A percentile compares a stretch with the other conserved stretches of the same genome.
Conservation (phyloP, 2,329 filamentous ascomycete species). For the Talaromyces sp. region DNA sequence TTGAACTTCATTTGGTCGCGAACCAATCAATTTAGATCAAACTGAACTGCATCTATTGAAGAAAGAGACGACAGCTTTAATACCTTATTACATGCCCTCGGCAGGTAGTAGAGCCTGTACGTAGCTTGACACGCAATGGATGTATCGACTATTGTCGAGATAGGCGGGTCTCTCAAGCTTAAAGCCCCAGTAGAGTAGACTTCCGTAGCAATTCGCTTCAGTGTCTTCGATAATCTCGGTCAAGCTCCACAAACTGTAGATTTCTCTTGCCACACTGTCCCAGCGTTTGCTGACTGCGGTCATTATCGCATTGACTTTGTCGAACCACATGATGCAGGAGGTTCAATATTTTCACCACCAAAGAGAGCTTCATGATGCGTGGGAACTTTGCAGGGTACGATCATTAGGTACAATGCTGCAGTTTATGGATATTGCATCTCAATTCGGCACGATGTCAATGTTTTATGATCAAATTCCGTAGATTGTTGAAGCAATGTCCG, state of each 20-base stretch:
- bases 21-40: not conserved
- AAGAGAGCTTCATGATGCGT: not conserved
- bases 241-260: not conserved
- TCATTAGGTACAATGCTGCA: not conserved
- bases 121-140: not conserved
- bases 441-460: not conserved
- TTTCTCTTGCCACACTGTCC: not conserved
- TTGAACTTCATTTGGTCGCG: not conserved
- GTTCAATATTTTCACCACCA: not conserved
- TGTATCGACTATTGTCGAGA: not conserved
- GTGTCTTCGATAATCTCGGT: not conserved
- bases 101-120: not conserved
- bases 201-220: not conserved
- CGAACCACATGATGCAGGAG: not conserved
- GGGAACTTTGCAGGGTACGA: not conserved
- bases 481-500: not conserved
- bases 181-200: too few species aligned
- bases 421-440: not conserved
- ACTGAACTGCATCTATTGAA: not conserved
- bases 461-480: not conserved
- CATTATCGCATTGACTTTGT: not conserved
- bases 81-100: not conserved
- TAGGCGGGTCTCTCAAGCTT: not conserved
- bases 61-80: not conserved
- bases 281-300: not conserved